These are phyloP conservation scores for Aspergillus heteromorphus DNA, from an alignment of 495 filamentous ascomycete species.

Conservation along the genomic window DNA sequence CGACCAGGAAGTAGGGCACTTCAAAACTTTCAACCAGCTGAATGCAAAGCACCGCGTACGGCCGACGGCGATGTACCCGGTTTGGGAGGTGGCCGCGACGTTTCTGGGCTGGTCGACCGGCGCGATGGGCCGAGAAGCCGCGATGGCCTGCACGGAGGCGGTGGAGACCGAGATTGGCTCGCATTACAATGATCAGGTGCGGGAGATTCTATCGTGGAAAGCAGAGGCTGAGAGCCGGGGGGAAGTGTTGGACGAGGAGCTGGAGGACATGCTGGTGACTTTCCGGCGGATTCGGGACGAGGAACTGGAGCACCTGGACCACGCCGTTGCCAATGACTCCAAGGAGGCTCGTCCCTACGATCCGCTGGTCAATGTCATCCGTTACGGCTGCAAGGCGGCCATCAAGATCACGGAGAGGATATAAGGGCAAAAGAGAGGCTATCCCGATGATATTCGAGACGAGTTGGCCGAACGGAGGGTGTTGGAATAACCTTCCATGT, in stretches of 20 bases:
- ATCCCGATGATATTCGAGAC: slow-evolving; percentile 25
- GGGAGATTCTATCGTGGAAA: slow-evolving; percentile 74
- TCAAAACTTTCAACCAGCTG: slow-evolving; percentile 77
- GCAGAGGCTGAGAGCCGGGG: slow-evolving; percentile 56
- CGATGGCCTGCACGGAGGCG: slow-evolving; percentile 98
- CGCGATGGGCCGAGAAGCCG: slow-evolving; percentile 85
- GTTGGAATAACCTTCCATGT: not conserved
- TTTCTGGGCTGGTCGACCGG: slow-evolving; percentile 86
- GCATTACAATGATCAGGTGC: slow-evolving; percentile 92
- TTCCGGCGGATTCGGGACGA: slow-evolving; percentile 88
- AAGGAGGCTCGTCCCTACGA: slow-evolving; percentile 85
- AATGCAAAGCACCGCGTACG: slow-evolving; percentile 85
- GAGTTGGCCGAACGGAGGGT: slow-evolving; percentile 25
- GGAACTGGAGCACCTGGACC: slow-evolving; percentile 93
- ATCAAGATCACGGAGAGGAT: slow-evolving; percentile 91
- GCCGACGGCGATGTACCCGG: slow-evolving; percentile 86
- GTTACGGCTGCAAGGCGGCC: slow-evolving; percentile 79
- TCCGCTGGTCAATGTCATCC: slow-evolving; percentile 80
- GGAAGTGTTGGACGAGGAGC: slow-evolving; percentile 72
- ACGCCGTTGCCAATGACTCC: slow-evolving; percentile 87
- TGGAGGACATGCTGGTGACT: slow-evolving; percentile 65
- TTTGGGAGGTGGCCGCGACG: slow-evolving; percentile 82
- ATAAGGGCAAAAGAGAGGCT: slow-evolving; percentile 29
- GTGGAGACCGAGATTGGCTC: slow-evolving; percentile 97
- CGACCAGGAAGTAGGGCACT: slow-evolving; percentile 87